Evolutionary conservation across 345 rosid genomes (phyloP).

Genomic region (Populus ilicifolia): DNA sequence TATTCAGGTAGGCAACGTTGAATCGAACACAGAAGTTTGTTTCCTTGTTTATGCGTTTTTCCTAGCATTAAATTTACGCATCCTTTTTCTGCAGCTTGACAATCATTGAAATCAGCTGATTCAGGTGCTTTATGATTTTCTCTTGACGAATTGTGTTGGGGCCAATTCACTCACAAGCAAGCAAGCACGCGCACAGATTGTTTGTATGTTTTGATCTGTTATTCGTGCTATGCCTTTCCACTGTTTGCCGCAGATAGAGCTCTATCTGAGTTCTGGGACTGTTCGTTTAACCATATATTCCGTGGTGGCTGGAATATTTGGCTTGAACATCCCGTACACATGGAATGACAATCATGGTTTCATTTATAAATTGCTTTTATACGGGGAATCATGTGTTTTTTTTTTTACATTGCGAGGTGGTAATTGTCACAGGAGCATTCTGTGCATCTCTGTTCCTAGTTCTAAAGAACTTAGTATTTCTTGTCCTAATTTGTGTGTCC

Average conservation of each 20-base stretch:
- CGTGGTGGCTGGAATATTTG: constrained; percentile 79
- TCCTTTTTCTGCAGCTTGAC: constrained; percentile 64
- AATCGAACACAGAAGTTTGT: neutral
- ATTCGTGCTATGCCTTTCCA: neutral
- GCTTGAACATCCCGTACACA: constrained; percentile 89
- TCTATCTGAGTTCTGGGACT: constrained; percentile 23
- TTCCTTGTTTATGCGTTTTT: neutral
- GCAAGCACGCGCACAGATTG: neutral
- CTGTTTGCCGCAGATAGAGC: constrained; percentile 13
- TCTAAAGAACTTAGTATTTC: constrained; percentile 26
- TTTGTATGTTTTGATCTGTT: neutral
- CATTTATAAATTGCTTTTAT: constrained; percentile 21
- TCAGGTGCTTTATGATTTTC: constrained; percentile 48
- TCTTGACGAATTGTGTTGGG: neutral
- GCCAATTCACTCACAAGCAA: neutral
- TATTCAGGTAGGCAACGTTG: constrained; percentile 57
- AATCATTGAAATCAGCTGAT: constrained; percentile 97
- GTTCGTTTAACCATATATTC: constrained; percentile 30
- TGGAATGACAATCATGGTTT: constrained; percentile 70
- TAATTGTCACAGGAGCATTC: constrained; percentile 40
- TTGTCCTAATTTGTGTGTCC: no score
- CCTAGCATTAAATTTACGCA: constrained; percentile 1
- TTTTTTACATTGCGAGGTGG: constrained; percentile 47
- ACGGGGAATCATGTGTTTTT: neutral
- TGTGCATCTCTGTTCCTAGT: constrained; percentile 42